Base-by-base conservation (phyloP, 2,329 filamentous ascomycete genomes). In the Fusarium abutilonis region DNA sequence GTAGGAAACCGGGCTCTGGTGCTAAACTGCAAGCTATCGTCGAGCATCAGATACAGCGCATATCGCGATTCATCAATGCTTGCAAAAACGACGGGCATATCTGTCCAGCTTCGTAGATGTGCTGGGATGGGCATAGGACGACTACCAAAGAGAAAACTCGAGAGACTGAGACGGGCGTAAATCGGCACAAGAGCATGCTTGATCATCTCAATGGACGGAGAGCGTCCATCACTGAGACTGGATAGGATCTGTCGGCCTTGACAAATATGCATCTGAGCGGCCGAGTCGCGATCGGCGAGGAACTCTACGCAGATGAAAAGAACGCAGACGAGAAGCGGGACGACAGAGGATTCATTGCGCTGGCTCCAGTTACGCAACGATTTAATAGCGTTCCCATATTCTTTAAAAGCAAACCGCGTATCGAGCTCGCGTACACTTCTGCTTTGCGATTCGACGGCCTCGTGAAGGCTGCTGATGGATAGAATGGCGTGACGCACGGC, bases 301-400 rank as follows among this genome's bases (percentile, higher is more conserved):
- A 83, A 82, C 69, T 85, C 83, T 44, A 85, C 79, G 63, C 82
- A 83, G 21, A 82, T 80, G 59, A 85, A 83, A 19, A 85, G 71
- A 1, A 83, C 68, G 58, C 81, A 83, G 6, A 79, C 79, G 4
- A 83, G 71, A 14, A 84, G 64, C 1, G 74, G 74, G 0, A 77
- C 64, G 1, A 70, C 67, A 7, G 71, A 66, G 2, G 65, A 14
- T 59, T 74, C 67, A 69, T 74, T 62, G 14, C 72, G 63, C 41
- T 66, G 57, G 3, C 73, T 66, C 56, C 76, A 76, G 21, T 78
- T 76, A 34, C 78, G 63, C 23, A 83, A 59, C 17, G 77, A 74
- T 1, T 73, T 70, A 32, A 85, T 80, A 4, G 82, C 79, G 50
- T 78, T 78, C 54, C 80, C 79, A 63, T 85, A 85, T 60, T 84